Evolutionary conservation across 495 filamentous ascomycete species (phyloP).

Genomic region (Ramalina intermedia): DNA sequence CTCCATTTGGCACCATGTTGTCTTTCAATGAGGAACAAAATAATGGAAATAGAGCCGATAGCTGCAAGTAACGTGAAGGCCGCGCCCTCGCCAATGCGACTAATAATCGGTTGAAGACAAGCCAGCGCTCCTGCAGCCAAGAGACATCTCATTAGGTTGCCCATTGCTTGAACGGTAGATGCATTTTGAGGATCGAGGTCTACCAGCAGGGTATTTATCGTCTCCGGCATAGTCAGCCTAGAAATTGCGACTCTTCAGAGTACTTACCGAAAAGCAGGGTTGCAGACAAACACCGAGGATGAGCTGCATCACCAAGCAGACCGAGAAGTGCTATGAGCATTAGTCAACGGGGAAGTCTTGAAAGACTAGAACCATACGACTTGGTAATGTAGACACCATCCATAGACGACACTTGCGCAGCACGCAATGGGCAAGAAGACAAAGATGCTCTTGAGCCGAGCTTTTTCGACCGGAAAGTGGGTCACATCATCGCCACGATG

Average conservation of each 20-base stretch:
- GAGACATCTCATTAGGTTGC: slow-evolving; percentile 12
- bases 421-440: slow-evolving; percentile 3
- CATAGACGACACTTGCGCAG: slow-evolving; percentile 33
- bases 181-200: slow-evolving; percentile 14
- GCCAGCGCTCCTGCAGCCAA: slow-evolving; percentile 12
- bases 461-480: slow-evolving; percentile 50
- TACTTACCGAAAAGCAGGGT: slow-evolving; percentile 2
- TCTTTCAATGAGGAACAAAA: not conserved
- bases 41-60: not conserved
- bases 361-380: not conserved
- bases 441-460: slow-evolving; percentile 31
- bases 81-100: slow-evolving; percentile 12
- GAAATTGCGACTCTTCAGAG: not conserved
- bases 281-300: slow-evolving; percentile 2
- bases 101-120: slow-evolving; percentile 13
- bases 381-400: slow-evolving; percentile 38
- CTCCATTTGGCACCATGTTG: not conserved
- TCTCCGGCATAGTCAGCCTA: not conserved
- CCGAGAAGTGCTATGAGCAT: not conserved
- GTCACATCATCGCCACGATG: slow-evolving; percentile 37
- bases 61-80: slow-evolving; percentile 14
- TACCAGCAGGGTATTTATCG: slow-evolving; percentile 10
- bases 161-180: slow-evolving; percentile 13
- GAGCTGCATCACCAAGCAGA: slow-evolving; percentile 13
- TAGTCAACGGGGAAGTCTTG: too few species aligned